Conservation (phyloP, 345 rosid species). For the Cardamine chenopodiifolia region DNA sequence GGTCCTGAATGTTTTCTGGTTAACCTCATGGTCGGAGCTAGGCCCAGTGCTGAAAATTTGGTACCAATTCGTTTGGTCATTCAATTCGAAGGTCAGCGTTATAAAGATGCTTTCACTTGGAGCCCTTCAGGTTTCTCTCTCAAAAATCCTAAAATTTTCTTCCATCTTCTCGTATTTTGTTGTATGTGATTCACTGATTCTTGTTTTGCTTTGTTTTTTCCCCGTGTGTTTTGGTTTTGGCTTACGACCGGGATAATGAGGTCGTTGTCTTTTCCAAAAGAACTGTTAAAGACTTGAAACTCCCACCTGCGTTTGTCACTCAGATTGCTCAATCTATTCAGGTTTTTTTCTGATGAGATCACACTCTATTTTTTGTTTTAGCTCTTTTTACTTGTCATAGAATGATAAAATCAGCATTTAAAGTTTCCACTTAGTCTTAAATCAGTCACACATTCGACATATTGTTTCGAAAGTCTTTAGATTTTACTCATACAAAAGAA, state of each 20-base stretch:
- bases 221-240: neutral
- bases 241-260: constrained; percentile 85
- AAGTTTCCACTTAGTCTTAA: neutral
- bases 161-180: neutral
- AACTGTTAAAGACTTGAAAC: constrained; percentile 92
- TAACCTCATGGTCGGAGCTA: constrained; percentile 29
- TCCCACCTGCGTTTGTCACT: constrained; percentile 73
- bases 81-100: constrained; percentile 88
- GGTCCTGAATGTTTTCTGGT: constrained; percentile 19
- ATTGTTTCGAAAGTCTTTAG: neutral
- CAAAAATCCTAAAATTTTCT: neutral
- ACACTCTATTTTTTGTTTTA: neutral
- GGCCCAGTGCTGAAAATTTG: constrained; percentile 87
- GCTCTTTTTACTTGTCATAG: neutral
- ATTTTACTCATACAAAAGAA: neutral
- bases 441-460: neutral
- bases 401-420: neutral
- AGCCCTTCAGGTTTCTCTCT: constrained; percentile 72
- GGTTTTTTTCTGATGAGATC: constrained; percentile 42
- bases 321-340: constrained; percentile 94
- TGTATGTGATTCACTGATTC: constrained; percentile 15
- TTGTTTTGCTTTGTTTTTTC: neutral
- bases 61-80: constrained; percentile 90
- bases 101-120: constrained; percentile 95
- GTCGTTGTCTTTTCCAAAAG: constrained; percentile 79